Evolutionary conservation across 352 stramenopile genomes (phyloP).

Genomic region (Phytopythium kandeliae): DNA sequence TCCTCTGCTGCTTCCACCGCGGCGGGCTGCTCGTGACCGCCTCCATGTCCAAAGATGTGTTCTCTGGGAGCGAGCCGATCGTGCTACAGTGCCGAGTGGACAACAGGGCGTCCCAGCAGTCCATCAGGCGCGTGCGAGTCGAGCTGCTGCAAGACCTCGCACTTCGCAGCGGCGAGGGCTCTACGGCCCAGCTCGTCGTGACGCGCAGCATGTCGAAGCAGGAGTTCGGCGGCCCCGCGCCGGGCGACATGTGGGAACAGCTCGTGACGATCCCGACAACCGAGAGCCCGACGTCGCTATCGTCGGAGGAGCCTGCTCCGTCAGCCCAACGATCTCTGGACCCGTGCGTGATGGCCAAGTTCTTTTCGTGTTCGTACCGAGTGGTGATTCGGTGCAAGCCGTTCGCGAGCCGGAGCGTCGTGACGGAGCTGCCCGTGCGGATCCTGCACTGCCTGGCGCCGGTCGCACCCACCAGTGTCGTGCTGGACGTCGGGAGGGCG

Average conservation of each 20-base stretch:
- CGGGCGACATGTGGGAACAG: slow-evolving; percentile 10
- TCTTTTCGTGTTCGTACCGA: slow-evolving; percentile 24
- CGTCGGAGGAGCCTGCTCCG: slow-evolving; percentile 7
- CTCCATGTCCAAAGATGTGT: slow-evolving; percentile 17
- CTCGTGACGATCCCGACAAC: slow-evolving; percentile 11
- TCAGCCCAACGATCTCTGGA: slow-evolving; percentile 7
- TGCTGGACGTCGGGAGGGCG: neutral
- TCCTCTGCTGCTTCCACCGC: slow-evolving; percentile 23
- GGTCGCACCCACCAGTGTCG: neutral
- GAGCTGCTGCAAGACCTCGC: slow-evolving; percentile 21
- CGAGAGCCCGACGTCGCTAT: slow-evolving; percentile 12
- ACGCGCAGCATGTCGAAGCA: slow-evolving; percentile 20
- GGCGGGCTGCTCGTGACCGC: slow-evolving; percentile 17
- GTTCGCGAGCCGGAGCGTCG: slow-evolving; percentile 14
- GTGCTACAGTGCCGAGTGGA: slow-evolving; percentile 16
- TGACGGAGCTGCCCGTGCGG: slow-evolving; percentile 15
- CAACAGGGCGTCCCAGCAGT: slow-evolving; percentile 13
- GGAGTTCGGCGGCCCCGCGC: slow-evolving; percentile 7
- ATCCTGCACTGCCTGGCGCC: slow-evolving; percentile 19
- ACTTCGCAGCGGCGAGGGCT: slow-evolving; percentile 12
- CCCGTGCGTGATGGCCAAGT: slow-evolving; percentile 15
- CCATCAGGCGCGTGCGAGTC: slow-evolving; percentile 15
- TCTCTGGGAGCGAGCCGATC: slow-evolving; percentile 13
- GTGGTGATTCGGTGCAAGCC: slow-evolving; percentile 26
- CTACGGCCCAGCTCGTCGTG: slow-evolving; percentile 9